A percentile compares a stretch with the other conserved stretches of the same genome.
These are phyloP conservation scores for Phlebopus sp. DNA, from an alignment of 1,284 basidiomycete species.

Conservation along the genomic window DNA sequence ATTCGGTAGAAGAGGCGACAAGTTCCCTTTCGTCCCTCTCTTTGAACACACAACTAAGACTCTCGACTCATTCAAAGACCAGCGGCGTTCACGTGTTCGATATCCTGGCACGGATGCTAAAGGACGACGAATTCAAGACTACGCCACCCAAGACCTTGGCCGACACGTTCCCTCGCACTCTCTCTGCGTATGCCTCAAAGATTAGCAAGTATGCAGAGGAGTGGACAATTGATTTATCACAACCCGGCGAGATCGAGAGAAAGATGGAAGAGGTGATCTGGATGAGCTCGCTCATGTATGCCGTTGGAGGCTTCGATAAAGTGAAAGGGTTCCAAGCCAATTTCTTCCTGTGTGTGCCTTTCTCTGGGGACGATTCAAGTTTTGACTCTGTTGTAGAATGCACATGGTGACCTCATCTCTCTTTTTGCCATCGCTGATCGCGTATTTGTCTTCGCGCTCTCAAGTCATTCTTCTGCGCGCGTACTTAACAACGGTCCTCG, in stretches of 20 bases:
- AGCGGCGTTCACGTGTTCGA: conserved; percentile 25
- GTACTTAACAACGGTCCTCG: conserved; percentile 40
- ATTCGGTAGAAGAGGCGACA: background rate
- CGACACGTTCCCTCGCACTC: background rate
- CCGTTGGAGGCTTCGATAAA: conserved; percentile 39
- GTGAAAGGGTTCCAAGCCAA: conserved; percentile 39
- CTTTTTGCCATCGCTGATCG: conserved; percentile 44
- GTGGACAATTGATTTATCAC: conserved; percentile 26
- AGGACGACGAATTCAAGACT: conserved; percentile 19
- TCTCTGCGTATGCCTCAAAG: conserved; percentile 2
- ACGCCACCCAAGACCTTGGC: background rate
- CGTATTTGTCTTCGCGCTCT: conserved; percentile 36
- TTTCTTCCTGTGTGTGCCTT: conserved; percentile 44
- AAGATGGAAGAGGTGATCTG: conserved; percentile 50
- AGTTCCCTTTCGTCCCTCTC: conserved; percentile 9
- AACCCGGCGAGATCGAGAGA: conserved; percentile 34
- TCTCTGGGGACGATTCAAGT: background rate
- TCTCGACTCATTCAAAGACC: conserved; percentile 2
- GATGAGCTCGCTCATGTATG: conserved; percentile 42
- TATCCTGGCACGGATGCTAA: conserved; percentile 25
- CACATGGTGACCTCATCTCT: conserved; percentile 53
- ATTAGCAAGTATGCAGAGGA: conserved; percentile 18
- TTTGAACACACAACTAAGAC: conserved; percentile 5
- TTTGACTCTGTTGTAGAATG: conserved; percentile 36
- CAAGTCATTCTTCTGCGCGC: conserved; percentile 41